phyloP scores from a whole-genome alignment of 768 basidiomycete genomes.

The Mycena vulgaris region DNA sequence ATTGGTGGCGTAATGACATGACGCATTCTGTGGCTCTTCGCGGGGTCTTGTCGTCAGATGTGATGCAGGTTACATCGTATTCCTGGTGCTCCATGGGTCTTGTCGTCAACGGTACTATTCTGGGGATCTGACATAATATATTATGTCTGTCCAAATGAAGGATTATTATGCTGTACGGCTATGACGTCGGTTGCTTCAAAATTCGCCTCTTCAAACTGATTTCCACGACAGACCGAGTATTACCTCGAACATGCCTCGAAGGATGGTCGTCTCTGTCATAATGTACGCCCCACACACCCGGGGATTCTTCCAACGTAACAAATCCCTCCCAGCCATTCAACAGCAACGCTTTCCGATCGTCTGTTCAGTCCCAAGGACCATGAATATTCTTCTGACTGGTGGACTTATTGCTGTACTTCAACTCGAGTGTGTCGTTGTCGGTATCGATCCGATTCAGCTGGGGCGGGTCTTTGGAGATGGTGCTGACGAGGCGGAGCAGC shows the following conservation, averaged over 20 bases:
- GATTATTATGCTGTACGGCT: no score
- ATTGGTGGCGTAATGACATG: no score
- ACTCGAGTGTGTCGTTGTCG: conserved; percentile 41
- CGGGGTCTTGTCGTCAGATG: no score
- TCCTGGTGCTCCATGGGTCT: no score
- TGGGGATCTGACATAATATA: no score
- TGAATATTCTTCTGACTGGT: conserved; percentile 43
- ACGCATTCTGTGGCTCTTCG: no score
- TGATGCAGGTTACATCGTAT: no score
- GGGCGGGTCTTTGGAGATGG: conserved; percentile 48
- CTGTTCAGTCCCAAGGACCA: conserved; percentile 51
- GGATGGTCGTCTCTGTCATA: conserved; percentile 47
- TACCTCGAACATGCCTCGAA: conserved; percentile 33
- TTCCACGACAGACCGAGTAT: conserved; percentile 38
- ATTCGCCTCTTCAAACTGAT: conserved; percentile 38
- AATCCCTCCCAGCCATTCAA: conserved; percentile 47
- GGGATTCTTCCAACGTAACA: conserved; percentile 44
- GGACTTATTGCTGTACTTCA: conserved; percentile 51
- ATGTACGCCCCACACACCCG: conserved; percentile 42
- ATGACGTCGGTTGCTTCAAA: conserved; percentile 8
- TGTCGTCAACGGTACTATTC: no score
- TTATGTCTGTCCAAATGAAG: no score
- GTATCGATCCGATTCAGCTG: conserved; percentile 52
- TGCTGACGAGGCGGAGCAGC: conserved; percentile 48
- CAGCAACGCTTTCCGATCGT: conserved; percentile 40